A percentile compares a stretch with the other conserved stretches of the same genome.
Conservation (phyloP, 1,139 yeast genomes). For the Suhomyces bokatorum region DNA sequence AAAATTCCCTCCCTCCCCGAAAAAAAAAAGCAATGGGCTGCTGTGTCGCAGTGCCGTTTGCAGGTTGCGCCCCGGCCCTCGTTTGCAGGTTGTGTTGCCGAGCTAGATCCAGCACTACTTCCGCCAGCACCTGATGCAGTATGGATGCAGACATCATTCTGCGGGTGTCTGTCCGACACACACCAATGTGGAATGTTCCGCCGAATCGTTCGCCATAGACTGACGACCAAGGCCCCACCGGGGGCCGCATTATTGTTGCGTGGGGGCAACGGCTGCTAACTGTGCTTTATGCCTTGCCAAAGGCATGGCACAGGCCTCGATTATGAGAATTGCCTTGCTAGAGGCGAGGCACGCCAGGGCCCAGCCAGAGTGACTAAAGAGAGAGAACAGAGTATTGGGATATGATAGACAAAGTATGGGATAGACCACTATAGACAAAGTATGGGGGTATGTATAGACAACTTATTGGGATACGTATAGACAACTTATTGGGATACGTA, state of each 20-base stretch:
- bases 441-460: no score
- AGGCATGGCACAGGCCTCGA: no score
- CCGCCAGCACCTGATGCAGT: neutral
- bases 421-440: no score
- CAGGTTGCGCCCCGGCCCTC: neutral
- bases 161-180: neutral
- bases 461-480: no score
- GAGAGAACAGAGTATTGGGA: no score
- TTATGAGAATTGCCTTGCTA: no score
- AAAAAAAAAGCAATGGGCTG: neutral
- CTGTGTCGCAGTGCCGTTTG: neutral
- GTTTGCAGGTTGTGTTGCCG: neutral
- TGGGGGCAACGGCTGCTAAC: neutral
- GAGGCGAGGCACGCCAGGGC: no score
- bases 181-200: neutral
- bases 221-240: neutral
- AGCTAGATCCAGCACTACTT: neutral
- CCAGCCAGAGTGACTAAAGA: no score
- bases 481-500: no score
- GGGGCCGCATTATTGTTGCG: neutral
- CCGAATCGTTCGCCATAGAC: neutral
- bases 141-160: neutral
- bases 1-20: neutral
- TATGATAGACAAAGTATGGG: no score
- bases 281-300: neutral